These are phyloP conservation scores for Coccinonectria pachysandricola DNA, from an alignment of 2,329 filamentous ascomycete species.

Conservation along the genomic window DNA sequence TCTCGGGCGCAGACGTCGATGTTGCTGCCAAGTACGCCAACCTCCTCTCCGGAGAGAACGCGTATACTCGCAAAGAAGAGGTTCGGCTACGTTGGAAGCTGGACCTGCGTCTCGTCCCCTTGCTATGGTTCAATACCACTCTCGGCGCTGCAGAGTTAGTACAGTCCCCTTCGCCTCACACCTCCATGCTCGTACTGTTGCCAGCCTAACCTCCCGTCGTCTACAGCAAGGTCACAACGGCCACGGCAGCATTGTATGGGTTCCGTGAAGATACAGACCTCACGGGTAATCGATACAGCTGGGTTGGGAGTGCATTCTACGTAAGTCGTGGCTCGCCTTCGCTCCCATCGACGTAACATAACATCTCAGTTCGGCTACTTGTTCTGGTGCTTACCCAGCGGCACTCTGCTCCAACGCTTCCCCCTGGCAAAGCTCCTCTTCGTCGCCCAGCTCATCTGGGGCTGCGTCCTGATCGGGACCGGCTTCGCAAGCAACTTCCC, in stretches of 20 bases:
- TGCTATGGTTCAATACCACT: conserved; percentile 18
- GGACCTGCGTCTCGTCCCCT: conserved; percentile 12
- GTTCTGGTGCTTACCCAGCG: conserved; percentile 22
- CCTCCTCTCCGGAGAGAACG: neutral
- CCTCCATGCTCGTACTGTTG: too few species aligned
- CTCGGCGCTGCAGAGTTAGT: conserved; percentile 21
- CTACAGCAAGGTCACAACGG: conserved; percentile 22
- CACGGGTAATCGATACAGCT: conserved; percentile 16
- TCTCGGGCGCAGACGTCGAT: too few species aligned
- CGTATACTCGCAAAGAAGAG: conserved; percentile 3
- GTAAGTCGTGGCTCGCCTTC: conserved; percentile 2
- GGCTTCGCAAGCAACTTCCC: conserved; percentile 18
- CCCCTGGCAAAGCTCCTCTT: conserved; percentile 25
- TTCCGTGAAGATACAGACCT: conserved; percentile 16
- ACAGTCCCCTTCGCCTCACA: too few species aligned
- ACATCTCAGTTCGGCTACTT: conserved; percentile 22
- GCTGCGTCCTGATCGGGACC: conserved; percentile 17
- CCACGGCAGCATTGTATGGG: conserved; percentile 19
- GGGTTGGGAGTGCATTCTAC: conserved; percentile 9
- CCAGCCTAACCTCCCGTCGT: too few species aligned
- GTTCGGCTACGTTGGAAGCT: conserved; percentile 12
- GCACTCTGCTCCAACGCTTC: conserved; percentile 22
- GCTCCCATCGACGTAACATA: too few species aligned
- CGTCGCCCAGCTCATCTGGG: conserved; percentile 17
- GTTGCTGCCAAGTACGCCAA: neutral